phyloP scores from a whole-genome alignment of 2,329 filamentous ascomycete species.

The Diaporthe citriasiana region DNA sequence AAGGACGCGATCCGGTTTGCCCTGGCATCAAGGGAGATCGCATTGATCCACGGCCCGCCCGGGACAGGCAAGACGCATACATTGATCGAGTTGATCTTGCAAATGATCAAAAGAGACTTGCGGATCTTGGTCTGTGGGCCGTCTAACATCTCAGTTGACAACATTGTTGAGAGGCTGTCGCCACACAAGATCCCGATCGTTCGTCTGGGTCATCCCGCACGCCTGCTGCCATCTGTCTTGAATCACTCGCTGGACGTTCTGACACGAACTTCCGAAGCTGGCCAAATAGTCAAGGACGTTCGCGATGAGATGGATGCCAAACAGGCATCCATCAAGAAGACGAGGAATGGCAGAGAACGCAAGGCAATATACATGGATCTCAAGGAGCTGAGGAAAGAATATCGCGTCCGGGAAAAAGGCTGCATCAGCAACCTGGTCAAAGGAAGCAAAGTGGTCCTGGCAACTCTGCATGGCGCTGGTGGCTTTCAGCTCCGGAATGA shows the following conservation, averaged over 20 bases:
- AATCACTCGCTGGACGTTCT: slow-evolving; percentile 92
- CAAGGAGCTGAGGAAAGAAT: slow-evolving; percentile 89
- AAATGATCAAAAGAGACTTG: slow-evolving; percentile 80
- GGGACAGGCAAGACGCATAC: slow-evolving; percentile 98
- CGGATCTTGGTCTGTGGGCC: slow-evolving; percentile 94
- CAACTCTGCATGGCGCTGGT: slow-evolving; percentile 92
- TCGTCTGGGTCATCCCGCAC: slow-evolving; percentile 91
- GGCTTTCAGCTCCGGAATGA: slow-evolving; percentile 85
- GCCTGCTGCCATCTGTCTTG: slow-evolving; percentile 88
- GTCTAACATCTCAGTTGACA: slow-evolving; percentile 97
- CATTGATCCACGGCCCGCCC: slow-evolving; percentile 93
- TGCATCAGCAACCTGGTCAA: slow-evolving; percentile 83
- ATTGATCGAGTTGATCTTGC: slow-evolving; percentile 93
- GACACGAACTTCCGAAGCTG: slow-evolving; percentile 91
- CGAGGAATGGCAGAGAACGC: slow-evolving; percentile 82
- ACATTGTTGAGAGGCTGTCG: slow-evolving; percentile 93
- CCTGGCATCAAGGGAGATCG: slow-evolving; percentile 83
- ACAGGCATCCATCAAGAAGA: slow-evolving; percentile 90
- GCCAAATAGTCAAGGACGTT: slow-evolving; percentile 89
- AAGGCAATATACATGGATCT: slow-evolving; percentile 87
- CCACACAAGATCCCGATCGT: slow-evolving; percentile 89
- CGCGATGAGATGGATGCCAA: slow-evolving; percentile 94
- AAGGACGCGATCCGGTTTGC: slow-evolving; percentile 85
- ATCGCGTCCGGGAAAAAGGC: slow-evolving; percentile 83
- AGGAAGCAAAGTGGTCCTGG: slow-evolving; percentile 88